These are phyloP conservation scores for Paramarasmius palmivorus DNA, from an alignment of 1,284 basidiomycete genomes.

Conservation along the genomic window DNA sequence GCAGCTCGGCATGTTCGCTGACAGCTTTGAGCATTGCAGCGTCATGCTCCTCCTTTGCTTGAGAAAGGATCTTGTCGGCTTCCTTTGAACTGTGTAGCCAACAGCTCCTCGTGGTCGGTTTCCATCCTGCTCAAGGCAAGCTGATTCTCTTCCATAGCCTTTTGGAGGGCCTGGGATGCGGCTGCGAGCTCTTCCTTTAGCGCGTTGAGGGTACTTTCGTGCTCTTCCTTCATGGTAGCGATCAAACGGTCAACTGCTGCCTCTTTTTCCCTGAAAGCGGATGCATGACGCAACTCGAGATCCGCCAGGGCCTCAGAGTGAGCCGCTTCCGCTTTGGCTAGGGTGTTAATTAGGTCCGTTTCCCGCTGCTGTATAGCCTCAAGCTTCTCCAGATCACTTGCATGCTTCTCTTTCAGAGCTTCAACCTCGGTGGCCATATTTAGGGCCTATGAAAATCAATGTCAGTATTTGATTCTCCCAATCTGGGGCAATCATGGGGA, in stretches of 20 bases:
- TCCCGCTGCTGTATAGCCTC: slow-evolving; percentile 61
- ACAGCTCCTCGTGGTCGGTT: slow-evolving; percentile 45
- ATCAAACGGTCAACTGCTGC: slow-evolving; percentile 51
- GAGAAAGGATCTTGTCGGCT: slow-evolving; percentile 45
- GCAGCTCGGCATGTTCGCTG: slow-evolving; percentile 52
- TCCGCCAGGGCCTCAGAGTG: slow-evolving; percentile 49
- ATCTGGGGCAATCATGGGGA: background rate
- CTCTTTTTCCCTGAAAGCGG: slow-evolving; percentile 50
- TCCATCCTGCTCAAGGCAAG: slow-evolving; percentile 49
- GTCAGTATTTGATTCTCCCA: background rate
- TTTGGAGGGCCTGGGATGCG: slow-evolving; percentile 43
- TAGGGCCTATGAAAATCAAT: slow-evolving; percentile 48
- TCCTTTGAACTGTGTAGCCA: slow-evolving; percentile 50
- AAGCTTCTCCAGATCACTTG: slow-evolving; percentile 49
- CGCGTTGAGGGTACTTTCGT: slow-evolving; percentile 33
- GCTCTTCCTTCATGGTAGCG: slow-evolving; percentile 42
- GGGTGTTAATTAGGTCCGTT: slow-evolving; percentile 47
- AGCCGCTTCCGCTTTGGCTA: slow-evolving; percentile 49
- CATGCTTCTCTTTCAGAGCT: slow-evolving; percentile 64
- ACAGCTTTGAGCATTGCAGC: slow-evolving; percentile 46
- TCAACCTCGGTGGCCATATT: slow-evolving; percentile 89
- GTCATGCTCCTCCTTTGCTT: slow-evolving; percentile 52
- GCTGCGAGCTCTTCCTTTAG: slow-evolving; percentile 45
- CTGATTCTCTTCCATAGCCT: slow-evolving; percentile 54
- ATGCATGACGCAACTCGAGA: slow-evolving; percentile 56